Evolutionary conservation across 2,329 filamentous ascomycete genomes (phyloP), one percentile per base, ranked within the genome.

Genomic region (Acarospora socialis): DNA sequence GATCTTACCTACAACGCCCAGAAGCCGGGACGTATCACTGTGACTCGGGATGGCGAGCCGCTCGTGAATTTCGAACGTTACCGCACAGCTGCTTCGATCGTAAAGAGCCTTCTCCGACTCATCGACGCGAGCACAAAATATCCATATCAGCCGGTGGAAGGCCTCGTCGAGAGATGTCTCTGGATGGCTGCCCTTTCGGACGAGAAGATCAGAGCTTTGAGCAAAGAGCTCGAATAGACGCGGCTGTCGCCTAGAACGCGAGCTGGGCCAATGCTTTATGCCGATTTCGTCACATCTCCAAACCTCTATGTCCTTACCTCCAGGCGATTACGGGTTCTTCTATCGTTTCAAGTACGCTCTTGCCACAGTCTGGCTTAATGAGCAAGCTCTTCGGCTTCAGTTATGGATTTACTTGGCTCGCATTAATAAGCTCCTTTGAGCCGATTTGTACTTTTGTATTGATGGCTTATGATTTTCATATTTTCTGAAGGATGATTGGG

Each of bases 1-100:
- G 73, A 77, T 46, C 57, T 77, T 34, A 75, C 73, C 29, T 76
- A 74, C 54, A 77, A 77, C 47, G 66, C 72, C 0, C 71, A 77
- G 50, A 77, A 77, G 45, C 71, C 73, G 1, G 62, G 69, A 2
- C 65, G 69, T 41, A 61, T 76, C 25, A 56, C 60, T 8, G 58
- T 54, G 33, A 61, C 53, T 9, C 54, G 43, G 9, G 48, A 52
- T 4, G 55, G 60, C 15, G 70, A 73, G 44, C 57, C 65, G n/a
- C 55, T 77, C 32, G 61, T 77, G 35, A 77, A 77, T 46, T 77
- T 77, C 40, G 73, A 77, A 51, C 62, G 73, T 32, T 72, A 75
- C 45, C 70, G 73, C 39, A 75, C 69, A n/a, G 63, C 70, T 6
- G 73, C 73, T 15, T 60, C 61, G 12, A 76, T 77, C 35, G 70